Percentiles rank a stretch among this genome's conserved stretches.
Conservation (phyloP, 768 basidiomycete species). For the Terana coerulea region DNA sequence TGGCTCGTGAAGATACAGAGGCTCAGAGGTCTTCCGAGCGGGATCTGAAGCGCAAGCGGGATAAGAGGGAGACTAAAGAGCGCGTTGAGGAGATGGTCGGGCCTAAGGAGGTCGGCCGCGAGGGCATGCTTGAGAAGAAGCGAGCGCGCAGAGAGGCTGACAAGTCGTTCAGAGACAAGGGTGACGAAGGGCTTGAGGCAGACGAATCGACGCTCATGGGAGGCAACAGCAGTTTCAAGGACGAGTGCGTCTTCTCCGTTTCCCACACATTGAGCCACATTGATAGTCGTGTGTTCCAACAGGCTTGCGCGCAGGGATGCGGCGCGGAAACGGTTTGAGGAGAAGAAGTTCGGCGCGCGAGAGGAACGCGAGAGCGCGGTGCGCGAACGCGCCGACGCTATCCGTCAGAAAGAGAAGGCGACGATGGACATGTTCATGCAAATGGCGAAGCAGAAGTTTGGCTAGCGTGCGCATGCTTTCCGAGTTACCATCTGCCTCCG, state of each 20-base stretch:
- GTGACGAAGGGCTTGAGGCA: slow-evolving; percentile 72
- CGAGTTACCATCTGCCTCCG: no score
- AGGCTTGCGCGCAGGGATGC: slow-evolving; percentile 78
- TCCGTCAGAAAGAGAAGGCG: slow-evolving; percentile 79
- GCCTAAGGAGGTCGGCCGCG: slow-evolving; percentile 77
- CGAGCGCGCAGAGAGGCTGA: slow-evolving; percentile 68
- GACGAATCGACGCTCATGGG: slow-evolving; percentile 81
- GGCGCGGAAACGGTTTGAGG: slow-evolving; percentile 57
- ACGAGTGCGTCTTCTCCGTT: slow-evolving; percentile 43
- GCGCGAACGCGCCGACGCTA: slow-evolving; percentile 58
- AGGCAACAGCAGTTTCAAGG: slow-evolving; percentile 78
- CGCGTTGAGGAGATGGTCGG: slow-evolving; percentile 74
- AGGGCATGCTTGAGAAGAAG: slow-evolving; percentile 87
- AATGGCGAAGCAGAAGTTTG: slow-evolving; percentile 85
- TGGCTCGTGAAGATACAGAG: slow-evolving; percentile 59
- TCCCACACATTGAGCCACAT: not conserved
- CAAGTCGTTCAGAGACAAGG: slow-evolving; percentile 62
- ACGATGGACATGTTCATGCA: slow-evolving; percentile 98
- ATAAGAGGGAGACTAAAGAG: slow-evolving; percentile 61
- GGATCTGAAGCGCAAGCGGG: slow-evolving; percentile 60
- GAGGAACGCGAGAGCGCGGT: slow-evolving; percentile 49
- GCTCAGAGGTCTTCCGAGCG: slow-evolving; percentile 53
- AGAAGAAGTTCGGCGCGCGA: slow-evolving; percentile 36
- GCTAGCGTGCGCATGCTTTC: no score
- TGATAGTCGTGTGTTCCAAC: slow-evolving; percentile 2